Evolutionary conservation across 306 rosid genomes (phyloP), one percentile per base, ranked within the genome.

Genomic region (Ammopiptanthus mongolicus): DNA sequence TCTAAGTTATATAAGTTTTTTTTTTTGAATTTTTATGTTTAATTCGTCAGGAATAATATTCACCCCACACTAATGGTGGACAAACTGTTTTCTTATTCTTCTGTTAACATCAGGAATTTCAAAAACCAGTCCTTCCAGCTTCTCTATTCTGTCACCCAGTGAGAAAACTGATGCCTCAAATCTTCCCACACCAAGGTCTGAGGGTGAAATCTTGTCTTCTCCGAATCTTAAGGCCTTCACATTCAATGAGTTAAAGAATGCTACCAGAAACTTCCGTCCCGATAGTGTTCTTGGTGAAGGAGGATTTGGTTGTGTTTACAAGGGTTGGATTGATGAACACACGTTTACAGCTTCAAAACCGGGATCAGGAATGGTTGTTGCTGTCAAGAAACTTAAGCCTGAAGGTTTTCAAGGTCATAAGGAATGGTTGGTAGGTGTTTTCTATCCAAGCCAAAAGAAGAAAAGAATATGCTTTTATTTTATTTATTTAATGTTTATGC

Each of bases 401-500:
- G 98, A 93, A 75, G 95, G 95, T 62, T 82, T 85, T 76, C 98
- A 93, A 78, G 96, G 98, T 70, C 98, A 93, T 81, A 93, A 90
- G 79, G 94, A 93, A 87, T 93, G 98, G 98, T 46, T 93, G 95
- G 98, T 93, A 83, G 18, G 96, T 80, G 18, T 77, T 63, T 37
- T 18, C 70, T 65, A 23, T 80, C 15, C 57, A 22, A 25, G 56
- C 57, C 68, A 17, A 15, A 51, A 41, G 8, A 39, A 10, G 17
- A 19, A 11, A 25, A 31, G 28, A 50, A 31, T 55, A 11, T 69
- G 28, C 19, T 25, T 65, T 14, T 71, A n/a, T 70, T 37, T 28
- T 10, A 0, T 31, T 21, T 14, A 39, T 73, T 18, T 25, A 13
- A 53, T 69, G 15, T 74, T 47, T 12, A 5, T 44, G 42, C 57